Conservation (phyloP, 805 yeast species). For the Zygosaccharomyces bisporus region DNA sequence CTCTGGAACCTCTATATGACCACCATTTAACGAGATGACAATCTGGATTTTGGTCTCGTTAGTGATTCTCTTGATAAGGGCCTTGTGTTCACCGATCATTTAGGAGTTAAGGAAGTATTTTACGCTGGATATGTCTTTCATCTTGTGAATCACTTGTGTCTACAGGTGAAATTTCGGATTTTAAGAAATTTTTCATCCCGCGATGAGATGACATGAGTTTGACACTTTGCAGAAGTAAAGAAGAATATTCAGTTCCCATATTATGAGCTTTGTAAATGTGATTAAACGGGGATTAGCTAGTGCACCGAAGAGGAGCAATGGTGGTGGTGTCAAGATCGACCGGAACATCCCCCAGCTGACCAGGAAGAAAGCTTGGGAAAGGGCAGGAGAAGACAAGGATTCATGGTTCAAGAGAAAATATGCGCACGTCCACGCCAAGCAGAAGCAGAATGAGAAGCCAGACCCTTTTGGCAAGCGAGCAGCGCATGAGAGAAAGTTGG, state of each 20-base stretch:
- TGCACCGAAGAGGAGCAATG: not conserved
- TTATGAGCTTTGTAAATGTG: not conserved
- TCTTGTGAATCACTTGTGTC: not conserved
- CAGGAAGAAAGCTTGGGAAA: slow-evolving; percentile 62
- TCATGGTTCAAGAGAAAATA: slow-evolving; percentile 57
- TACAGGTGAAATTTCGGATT: not conserved
- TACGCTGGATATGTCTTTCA: not conserved
- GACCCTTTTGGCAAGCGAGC: slow-evolving; percentile 20
- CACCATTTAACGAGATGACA: slow-evolving; percentile 81
- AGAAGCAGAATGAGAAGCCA: slow-evolving; percentile 25
- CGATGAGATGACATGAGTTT: slow-evolving; percentile 3
- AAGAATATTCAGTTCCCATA: not conserved
- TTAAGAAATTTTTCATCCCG: slow-evolving; percentile 5
- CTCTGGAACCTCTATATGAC: slow-evolving; percentile 58
- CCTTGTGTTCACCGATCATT: slow-evolving; percentile 32
- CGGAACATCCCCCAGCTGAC: slow-evolving; percentile 42
- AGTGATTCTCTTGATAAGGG: slow-evolving; percentile 54
- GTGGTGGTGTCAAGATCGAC: slow-evolving; percentile 32
- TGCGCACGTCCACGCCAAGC: slow-evolving; percentile 62
- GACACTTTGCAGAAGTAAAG: not conserved
- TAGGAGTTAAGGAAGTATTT: not conserved
- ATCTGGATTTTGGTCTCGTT: slow-evolving; percentile 93
- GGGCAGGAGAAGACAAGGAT: slow-evolving; percentile 57
- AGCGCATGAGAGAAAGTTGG: slow-evolving; percentile 18
- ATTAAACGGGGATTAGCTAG: not conserved